phyloP scores from a whole-genome alignment of 345 rosid genomes.

The Gossypium australe region DNA sequence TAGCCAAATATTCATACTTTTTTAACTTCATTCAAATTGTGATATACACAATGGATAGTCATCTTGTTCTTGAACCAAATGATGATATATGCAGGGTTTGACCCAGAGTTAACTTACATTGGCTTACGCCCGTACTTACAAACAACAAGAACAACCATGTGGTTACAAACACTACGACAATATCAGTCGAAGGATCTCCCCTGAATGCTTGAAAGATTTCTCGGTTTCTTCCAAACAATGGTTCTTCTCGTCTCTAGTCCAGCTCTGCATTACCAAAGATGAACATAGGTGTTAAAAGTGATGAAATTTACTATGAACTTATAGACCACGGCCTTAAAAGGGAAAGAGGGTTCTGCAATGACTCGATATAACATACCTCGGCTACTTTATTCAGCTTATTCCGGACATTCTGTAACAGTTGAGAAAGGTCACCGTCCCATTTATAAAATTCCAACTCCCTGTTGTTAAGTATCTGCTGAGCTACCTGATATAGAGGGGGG shows the following conservation, averaged over 20 bases:
- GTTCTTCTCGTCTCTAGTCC: conserved; percentile 86
- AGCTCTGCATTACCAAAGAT: conserved; percentile 36
- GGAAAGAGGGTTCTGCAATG: neutral
- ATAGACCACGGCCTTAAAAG: neutral
- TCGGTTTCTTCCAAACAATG: conserved; percentile 94
- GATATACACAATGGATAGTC: neutral
- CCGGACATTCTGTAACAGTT: conserved; percentile 68
- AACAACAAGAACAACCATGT: neutral
- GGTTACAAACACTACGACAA: conserved; percentile 27
- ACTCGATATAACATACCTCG: conserved; percentile 33
- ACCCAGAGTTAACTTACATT: neutral
- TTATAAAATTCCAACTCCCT: conserved; percentile 76
- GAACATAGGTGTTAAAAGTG: neutral
- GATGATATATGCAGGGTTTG: neutral
- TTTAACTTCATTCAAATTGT: neutral
- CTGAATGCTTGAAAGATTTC: conserved; percentile 85
- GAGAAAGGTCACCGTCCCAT: conserved; percentile 83
- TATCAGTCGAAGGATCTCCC: conserved; percentile 84
- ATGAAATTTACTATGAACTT: neutral
- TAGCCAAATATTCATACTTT: neutral
- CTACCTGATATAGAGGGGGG: conserved; percentile 40
- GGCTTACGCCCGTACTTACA: neutral
- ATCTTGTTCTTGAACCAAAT: neutral
- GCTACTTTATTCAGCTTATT: conserved; percentile 71
- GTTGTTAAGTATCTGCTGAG: conserved; percentile 53